Evolutionary conservation across 140 eudicot species (phyloP), one percentile per base, ranked within the genome.

Genomic region (Senecio squalidus): DNA sequence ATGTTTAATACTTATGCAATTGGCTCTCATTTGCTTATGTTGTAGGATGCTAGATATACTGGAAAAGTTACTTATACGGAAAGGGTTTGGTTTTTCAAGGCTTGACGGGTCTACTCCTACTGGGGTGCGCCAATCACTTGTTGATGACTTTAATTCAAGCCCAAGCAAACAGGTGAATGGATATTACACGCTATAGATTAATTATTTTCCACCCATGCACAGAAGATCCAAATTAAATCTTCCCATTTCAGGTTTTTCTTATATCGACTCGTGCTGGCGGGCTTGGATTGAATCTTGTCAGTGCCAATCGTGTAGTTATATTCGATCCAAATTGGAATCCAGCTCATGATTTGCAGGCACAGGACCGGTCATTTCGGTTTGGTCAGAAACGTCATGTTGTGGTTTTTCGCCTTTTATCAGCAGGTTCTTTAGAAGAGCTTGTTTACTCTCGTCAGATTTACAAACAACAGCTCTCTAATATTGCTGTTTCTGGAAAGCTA

Each of bases 301-400:
- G 98, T 47, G 98, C 98, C 24, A 90, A 90, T 38, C 90, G 98
- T 44, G 98, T 90, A 14, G 96, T 90, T 25, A 86, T 90, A 71
- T 90, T 90, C 26, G 94, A 90, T 62, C 98, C 98, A 54, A 90
- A 86, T 57, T 90, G 98, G 98, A 90, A 90, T 44, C 98, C 98
- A 2, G 89, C 98, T 23, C 96, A 90, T 68, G 98, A 90, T 64
- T 69, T 90, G 73, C 98, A 90, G 69, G 96, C 98, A 5, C 98
- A 86, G 60, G 98, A 90, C 73, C 67, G 98, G 53, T 90, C 98
- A n/a, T 90, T 90, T 49, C 80, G 98, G 28, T 90, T 83, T 71
- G 98, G 98, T 26, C 98, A 90, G 69, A 90, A 83, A 73, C 78
- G 96, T 60, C 98, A 86, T 69, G 98, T 90, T 47, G 74, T 80